phyloP scores from a whole-genome alignment of 768 basidiomycete genomes.

The Cystobasidium ongulense region DNA sequence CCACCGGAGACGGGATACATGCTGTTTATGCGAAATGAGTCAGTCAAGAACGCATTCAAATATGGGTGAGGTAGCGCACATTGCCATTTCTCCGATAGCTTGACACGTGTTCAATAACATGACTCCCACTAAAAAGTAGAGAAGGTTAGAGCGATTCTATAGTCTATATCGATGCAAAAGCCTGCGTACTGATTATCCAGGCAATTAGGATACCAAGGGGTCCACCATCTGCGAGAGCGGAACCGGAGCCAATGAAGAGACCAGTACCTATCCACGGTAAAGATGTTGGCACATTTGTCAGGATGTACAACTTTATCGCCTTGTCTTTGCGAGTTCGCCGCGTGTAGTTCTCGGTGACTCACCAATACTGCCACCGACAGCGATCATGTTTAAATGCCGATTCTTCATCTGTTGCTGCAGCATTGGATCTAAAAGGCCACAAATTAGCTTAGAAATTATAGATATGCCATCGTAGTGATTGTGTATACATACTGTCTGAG shows the following conservation, averaged over 20 bases:
- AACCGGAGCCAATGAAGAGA: constrained; percentile 32
- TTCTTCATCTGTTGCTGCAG: constrained; percentile 32
- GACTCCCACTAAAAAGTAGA: constrained; percentile 35
- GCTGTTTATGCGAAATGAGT: background rate
- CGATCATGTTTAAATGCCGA: constrained; percentile 31
- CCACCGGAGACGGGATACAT: constrained; percentile 39
- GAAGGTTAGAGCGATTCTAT: constrained; percentile 13
- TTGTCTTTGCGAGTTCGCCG: no score
- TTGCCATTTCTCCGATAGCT: constrained; percentile 39
- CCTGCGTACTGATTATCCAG: background rate
- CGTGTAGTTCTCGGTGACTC: constrained; percentile 5
- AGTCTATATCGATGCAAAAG: background rate
- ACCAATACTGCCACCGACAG: constrained; percentile 46
- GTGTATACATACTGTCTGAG: background rate
- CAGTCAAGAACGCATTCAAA: background rate
- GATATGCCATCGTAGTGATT: background rate
- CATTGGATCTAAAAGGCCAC: constrained; percentile 28
- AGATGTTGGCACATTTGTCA: no score
- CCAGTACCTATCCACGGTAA: constrained; percentile 29
- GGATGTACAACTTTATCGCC: no score
- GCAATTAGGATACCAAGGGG: constrained; percentile 13
- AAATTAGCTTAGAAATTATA: background rate
- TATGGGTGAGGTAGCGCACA: background rate
- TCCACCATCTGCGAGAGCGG: constrained; percentile 27
- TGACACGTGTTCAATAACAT: constrained; percentile 38